These are phyloP conservation scores for Saccharomycopsis phalli DNA, from an alignment of 1,139 yeast genomes.

Conservation along the genomic window DNA sequence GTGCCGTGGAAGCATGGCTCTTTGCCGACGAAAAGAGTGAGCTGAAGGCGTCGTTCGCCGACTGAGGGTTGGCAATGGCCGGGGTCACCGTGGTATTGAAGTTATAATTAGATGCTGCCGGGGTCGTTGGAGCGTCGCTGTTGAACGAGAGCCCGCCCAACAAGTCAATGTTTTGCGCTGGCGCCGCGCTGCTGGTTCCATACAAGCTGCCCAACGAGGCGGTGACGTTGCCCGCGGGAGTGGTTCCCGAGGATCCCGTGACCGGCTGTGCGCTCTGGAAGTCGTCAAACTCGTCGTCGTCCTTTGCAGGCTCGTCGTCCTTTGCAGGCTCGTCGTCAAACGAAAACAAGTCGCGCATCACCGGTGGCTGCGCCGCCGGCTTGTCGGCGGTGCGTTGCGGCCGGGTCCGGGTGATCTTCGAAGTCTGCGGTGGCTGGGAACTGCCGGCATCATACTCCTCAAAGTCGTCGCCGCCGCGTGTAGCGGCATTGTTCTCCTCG, in stretches of 20 bases:
- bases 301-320: constrained; percentile 27
- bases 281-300: constrained; percentile 89
- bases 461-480: constrained; percentile 29
- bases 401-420: constrained; percentile 10
- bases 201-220: constrained; percentile 24
- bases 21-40: constrained; percentile 71
- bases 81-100: constrained; percentile 6
- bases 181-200: constrained; percentile 22
- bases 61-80: constrained; percentile 24
- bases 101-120: constrained; percentile 1
- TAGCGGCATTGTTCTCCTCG: constrained; percentile 36
- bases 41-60: constrained; percentile 66
- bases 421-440: constrained; percentile 28
- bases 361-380: constrained; percentile 27
- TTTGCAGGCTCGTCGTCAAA: constrained; percentile 39
- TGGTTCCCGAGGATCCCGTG: constrained; percentile 20
- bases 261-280: constrained; percentile 71
- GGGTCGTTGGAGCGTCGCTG: constrained; percentile 2
- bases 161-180: constrained; percentile 16
- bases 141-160: constrained; percentile 18
- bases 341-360: constrained; percentile 40
- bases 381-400: constrained; percentile 18
- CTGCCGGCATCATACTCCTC: constrained; percentile 62
- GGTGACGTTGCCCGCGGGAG: constrained; percentile 2
- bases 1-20: constrained; percentile 28